A percentile compares a stretch with the other conserved stretches of the same genome.
Conservation (phyloP, 2,329 filamentous ascomycete species). For the Dactylonectria macrodidyma region DNA sequence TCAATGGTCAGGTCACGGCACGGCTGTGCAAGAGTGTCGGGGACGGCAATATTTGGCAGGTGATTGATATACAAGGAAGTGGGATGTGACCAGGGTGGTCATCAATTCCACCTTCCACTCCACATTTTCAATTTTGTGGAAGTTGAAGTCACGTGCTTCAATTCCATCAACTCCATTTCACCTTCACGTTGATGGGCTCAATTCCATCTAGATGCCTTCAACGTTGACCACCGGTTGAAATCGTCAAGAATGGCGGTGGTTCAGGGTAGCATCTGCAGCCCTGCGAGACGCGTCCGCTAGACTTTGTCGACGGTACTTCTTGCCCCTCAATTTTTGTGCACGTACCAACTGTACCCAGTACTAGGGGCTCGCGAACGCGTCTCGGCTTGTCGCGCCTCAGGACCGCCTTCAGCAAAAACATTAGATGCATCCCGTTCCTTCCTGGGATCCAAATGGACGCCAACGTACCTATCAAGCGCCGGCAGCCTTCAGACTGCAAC, state of each 20-base stretch:
- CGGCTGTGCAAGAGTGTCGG: too few species aligned
- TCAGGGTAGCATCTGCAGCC: background rate
- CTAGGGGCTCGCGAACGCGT: background rate
- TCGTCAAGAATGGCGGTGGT: background rate
- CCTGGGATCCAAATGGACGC: background rate
- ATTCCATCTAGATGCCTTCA: conserved; percentile 18
- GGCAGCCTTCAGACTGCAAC: background rate
- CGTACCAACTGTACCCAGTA: background rate
- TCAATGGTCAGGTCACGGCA: too few species aligned
- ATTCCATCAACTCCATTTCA: conserved; percentile 13
- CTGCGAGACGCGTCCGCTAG: background rate
- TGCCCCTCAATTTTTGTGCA: background rate
- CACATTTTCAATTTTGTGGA: conserved; percentile 7
- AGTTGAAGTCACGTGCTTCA: conserved; percentile 16
- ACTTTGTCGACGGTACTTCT: background rate
- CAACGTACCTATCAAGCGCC: background rate
- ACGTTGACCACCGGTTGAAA: conserved; percentile 8
- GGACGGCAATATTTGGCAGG: too few species aligned
- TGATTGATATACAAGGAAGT: too few species aligned
- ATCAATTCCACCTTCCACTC: conserved; percentile 10
- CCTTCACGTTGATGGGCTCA: conserved; percentile 10
- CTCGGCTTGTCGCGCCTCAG: too few species aligned
- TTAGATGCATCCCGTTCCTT: too few species aligned
- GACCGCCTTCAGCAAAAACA: background rate
- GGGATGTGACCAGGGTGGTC: too few species aligned